Conservation (phyloP, 1,139 yeast species). For the Nakaseomyces nivariensis region DNA sequence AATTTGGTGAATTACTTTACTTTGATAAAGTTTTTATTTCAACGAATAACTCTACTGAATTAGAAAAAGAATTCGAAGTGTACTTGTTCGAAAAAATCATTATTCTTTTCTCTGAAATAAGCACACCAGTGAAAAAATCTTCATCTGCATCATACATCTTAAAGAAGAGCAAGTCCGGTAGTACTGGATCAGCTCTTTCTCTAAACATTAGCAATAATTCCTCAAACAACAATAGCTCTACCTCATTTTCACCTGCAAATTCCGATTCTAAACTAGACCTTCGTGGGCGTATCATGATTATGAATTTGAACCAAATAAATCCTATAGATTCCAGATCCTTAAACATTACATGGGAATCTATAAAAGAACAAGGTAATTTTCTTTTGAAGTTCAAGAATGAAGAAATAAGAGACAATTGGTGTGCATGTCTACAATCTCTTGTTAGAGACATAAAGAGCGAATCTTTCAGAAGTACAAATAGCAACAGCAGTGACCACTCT, state of each 20-base stretch:
- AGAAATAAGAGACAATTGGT: conserved; percentile 66
- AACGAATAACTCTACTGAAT: conserved; percentile 38
- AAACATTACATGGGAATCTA: conserved; percentile 70
- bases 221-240: conserved; percentile 4
- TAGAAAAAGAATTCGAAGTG: conserved; percentile 82
- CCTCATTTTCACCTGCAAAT: conserved; percentile 7
- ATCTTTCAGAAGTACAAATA: conserved; percentile 22
- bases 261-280: conserved; percentile 38
- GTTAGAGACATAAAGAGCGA: conserved; percentile 33
- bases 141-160: conserved; percentile 23
- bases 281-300: conserved; percentile 61
- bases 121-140: conserved; percentile 28
- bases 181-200: conserved; percentile 20
- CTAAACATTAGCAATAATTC: conserved; percentile 17
- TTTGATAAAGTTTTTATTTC: conserved; percentile 70
- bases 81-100: conserved; percentile 83
- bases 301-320: conserved; percentile 49
- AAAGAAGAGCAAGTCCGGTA: conserved; percentile 24
- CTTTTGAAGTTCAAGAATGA: conserved; percentile 60
- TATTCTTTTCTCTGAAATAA: conserved; percentile 57
- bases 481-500: conserved; percentile 19
- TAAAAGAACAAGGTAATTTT: conserved; percentile 67
- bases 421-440: conserved; percentile 40
- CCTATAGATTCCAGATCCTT: conserved; percentile 40
- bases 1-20: conserved; percentile 76